phyloP scores from a whole-genome alignment of 179 eudicot genomes.

The Beta macrorhiza region DNA sequence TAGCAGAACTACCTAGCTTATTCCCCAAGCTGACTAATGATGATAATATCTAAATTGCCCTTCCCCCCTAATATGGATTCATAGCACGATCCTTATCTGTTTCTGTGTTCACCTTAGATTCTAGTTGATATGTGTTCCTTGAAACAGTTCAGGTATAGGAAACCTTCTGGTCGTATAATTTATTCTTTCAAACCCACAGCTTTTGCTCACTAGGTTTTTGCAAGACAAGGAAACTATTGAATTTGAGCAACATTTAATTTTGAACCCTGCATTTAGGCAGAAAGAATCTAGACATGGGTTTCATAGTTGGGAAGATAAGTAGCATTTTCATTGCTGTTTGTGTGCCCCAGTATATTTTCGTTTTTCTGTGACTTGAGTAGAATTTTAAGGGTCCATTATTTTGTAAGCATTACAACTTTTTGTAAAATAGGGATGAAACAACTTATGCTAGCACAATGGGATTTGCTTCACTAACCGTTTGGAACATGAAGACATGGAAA shows the following conservation, averaged over 20 bases:
- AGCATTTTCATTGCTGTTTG: background rate
- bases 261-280: background rate
- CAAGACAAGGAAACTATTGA: background rate
- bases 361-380: background rate
- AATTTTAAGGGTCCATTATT: background rate
- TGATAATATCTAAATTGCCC: too few species aligned
- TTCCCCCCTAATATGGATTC: too few species aligned
- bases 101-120: background rate
- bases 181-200: background rate
- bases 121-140: constrained; percentile 6
- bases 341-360: background rate
- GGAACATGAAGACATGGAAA: constrained; percentile 99
- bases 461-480: constrained; percentile 81
- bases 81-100: background rate
- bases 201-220: constrained; percentile 11
- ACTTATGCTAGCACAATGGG: constrained; percentile 47
- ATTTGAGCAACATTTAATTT: background rate
- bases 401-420: constrained; percentile 1
- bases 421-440: constrained; percentile 55
- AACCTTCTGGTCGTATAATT: background rate
- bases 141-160: background rate
- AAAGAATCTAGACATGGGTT: background rate
- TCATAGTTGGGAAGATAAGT: background rate
- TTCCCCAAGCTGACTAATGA: too few species aligned
- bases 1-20: too few species aligned